Conservation (phyloP, 2,329 filamentous ascomycete species). For the Pseudogymnoascus sp. region DNA sequence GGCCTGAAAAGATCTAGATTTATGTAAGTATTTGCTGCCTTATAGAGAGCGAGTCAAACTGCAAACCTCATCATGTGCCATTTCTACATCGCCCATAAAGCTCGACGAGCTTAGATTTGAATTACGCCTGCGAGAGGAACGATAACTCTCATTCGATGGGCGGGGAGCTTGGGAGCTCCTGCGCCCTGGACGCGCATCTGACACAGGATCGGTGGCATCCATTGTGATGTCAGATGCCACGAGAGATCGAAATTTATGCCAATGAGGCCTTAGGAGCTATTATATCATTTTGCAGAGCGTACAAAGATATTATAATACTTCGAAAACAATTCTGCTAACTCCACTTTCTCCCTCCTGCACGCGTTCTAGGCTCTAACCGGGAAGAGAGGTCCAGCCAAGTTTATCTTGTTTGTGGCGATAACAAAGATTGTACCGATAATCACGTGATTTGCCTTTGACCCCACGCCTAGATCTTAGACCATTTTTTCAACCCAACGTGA, state of each 20-base stretch:
- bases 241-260: background rate
- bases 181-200: slow-evolving; percentile 21
- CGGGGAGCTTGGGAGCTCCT: slow-evolving; percentile 25
- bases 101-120: slow-evolving; percentile 69
- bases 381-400: background rate
- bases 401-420: slow-evolving; percentile 9
- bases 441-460: slow-evolving; percentile 7
- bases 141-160: slow-evolving; percentile 24
- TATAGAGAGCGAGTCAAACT: slow-evolving; percentile 7
- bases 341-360: background rate
- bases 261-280: background rate
- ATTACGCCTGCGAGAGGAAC: slow-evolving; percentile 50
- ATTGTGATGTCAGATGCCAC: slow-evolving; percentile 15
- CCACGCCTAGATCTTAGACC: slow-evolving; percentile 10
- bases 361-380: slow-evolving; percentile 3
- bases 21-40: slow-evolving; percentile 16
- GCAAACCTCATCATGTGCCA: slow-evolving; percentile 86
- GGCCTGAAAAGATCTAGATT: slow-evolving; percentile 70
- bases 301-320: background rate
- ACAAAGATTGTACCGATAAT: background rate
- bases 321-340: background rate
- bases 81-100: slow-evolving; percentile 92
- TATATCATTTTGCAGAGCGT: background rate
- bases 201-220: slow-evolving; percentile 21
- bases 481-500: slow-evolving; percentile 9